Percentiles rank a stretch among this genome's conserved stretches.
Evolutionary conservation across 257 asterid species (phyloP).

Genomic region (Solanum chmielewskii): DNA sequence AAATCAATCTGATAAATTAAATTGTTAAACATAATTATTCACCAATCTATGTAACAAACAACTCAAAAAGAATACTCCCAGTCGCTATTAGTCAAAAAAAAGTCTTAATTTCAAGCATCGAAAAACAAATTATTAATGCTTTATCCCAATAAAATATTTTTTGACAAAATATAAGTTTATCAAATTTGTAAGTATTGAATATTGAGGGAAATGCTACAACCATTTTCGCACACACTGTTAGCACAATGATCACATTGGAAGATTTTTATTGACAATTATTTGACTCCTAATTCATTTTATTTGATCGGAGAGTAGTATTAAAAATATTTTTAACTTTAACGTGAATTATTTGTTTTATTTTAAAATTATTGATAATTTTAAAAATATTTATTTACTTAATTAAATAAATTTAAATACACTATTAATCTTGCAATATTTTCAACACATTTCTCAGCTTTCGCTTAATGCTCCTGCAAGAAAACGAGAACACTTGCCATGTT

Average conservation of each 20-base stretch:
- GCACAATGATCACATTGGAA: neutral
- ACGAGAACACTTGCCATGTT: neutral
- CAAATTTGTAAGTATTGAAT: neutral
- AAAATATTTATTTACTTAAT: too few species aligned
- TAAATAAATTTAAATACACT: too few species aligned
- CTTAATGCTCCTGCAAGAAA: neutral
- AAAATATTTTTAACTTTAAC: too few species aligned
- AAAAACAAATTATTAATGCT: neutral
- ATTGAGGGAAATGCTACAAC: neutral
- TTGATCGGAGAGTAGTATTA: neutral
- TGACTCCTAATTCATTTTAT: neutral
- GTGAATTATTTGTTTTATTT: too few species aligned
- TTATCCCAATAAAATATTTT: neutral
- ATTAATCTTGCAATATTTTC: too few species aligned
- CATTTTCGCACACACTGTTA: neutral
- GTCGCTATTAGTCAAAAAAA: neutral
- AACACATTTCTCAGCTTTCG: neutral
- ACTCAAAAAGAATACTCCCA: neutral
- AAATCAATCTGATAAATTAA: too few species aligned
- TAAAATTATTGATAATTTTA: too few species aligned
- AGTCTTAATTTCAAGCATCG: neutral
- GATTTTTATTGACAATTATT: neutral
- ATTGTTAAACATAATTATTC: too few species aligned
- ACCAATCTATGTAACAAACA: neutral
- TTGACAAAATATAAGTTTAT: neutral